phyloP scores from a whole-genome alignment of 352 stramenopile species.

The Phytophthora lateralis region DNA sequence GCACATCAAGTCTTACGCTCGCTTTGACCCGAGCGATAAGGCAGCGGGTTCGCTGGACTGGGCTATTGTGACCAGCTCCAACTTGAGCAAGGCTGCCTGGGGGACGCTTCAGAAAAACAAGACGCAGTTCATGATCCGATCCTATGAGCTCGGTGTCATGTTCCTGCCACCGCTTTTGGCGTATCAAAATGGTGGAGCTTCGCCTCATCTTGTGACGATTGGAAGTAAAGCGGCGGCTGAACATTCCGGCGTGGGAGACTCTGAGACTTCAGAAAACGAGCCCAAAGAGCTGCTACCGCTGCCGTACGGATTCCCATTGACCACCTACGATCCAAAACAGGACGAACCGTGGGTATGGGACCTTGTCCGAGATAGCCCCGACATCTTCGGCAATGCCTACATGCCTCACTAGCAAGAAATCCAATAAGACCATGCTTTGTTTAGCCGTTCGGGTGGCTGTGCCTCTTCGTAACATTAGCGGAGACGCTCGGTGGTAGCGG shows the following conservation, averaged over 20 bases:
- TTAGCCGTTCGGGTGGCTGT: conserved; percentile 10
- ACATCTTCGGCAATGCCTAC: conserved; percentile 78
- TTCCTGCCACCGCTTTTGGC: conserved; percentile 55
- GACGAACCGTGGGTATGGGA: conserved; percentile 89
- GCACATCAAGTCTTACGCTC: conserved; percentile 84
- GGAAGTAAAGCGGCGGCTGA: conserved; percentile 36
- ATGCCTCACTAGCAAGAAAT: conserved; percentile 41
- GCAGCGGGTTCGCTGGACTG: conserved; percentile 54
- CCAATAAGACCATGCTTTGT: conserved; percentile 10
- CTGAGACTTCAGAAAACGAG: conserved; percentile 7
- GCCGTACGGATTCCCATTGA: conserved; percentile 72
- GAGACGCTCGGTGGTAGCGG: conserved; percentile 6
- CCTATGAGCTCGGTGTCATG: conserved; percentile 82
- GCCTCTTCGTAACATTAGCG: conserved; percentile 21
- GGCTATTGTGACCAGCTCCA: conserved; percentile 81
- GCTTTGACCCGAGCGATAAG: conserved; percentile 46
- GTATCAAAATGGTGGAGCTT: conserved; percentile 4
- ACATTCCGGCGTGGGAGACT: conserved; percentile 7
- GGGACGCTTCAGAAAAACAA: conserved; percentile 73
- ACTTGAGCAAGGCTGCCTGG: conserved; percentile 87
- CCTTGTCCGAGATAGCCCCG: conserved; percentile 62
- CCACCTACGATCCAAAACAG: conserved; percentile 65
- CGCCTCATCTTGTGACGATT: conserved; percentile 38
- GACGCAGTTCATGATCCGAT: conserved; percentile 83
- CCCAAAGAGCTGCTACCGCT: conserved; percentile 47